phyloP scores from a whole-genome alignment of 805 yeast genomes.

The Kodamaea hsintzibuensis region DNA sequence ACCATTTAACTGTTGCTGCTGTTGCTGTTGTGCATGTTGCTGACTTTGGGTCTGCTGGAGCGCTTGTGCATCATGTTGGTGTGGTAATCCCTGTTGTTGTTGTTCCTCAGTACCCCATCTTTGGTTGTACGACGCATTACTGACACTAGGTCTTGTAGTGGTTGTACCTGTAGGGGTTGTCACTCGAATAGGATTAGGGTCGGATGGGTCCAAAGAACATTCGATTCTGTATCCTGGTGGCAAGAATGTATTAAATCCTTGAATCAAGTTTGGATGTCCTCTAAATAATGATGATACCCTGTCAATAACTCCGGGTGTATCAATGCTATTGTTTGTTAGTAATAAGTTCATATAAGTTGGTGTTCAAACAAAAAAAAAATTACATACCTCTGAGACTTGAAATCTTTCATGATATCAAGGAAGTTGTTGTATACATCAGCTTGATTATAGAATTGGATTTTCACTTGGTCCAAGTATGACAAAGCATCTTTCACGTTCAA shows the following conservation, averaged over 20 bases:
- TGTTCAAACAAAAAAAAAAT: not conserved
- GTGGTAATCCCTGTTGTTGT: conserved; percentile 2
- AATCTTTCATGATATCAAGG: conserved; percentile 97
- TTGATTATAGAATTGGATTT: conserved; percentile 85
- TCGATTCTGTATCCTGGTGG: conserved; percentile 96
- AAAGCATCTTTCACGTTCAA: conserved; percentile 95
- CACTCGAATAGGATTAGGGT: conserved; percentile 89
- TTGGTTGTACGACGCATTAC: conserved; percentile 22
- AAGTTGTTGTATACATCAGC: conserved; percentile 96
- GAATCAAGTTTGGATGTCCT: conserved; percentile 91
- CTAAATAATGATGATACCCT: conserved; percentile 87
- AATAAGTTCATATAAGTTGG: not conserved
- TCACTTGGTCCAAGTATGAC: conserved; percentile 93
- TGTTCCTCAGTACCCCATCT: conserved; percentile 27
- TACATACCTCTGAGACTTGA: conserved; percentile 68
- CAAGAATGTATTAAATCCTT: conserved; percentile 95
- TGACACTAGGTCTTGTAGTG: conserved; percentile 56
- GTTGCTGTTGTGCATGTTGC: conserved; percentile 19
- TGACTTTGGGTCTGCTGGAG: conserved; percentile 14
- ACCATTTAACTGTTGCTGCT: conserved; percentile 36
- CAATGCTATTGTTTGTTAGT: conserved; percentile 52
- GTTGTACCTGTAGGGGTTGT: conserved; percentile 95
- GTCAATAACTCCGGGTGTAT: conserved; percentile 98
- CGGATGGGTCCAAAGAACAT: conserved; percentile 85
- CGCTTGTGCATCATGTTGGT: conserved; percentile 5